Percentiles rank a stretch among this genome's conserved stretches.
These are phyloP conservation scores for Kodamaea restingae DNA, from an alignment of 805 yeast genomes.

Conservation along the genomic window DNA sequence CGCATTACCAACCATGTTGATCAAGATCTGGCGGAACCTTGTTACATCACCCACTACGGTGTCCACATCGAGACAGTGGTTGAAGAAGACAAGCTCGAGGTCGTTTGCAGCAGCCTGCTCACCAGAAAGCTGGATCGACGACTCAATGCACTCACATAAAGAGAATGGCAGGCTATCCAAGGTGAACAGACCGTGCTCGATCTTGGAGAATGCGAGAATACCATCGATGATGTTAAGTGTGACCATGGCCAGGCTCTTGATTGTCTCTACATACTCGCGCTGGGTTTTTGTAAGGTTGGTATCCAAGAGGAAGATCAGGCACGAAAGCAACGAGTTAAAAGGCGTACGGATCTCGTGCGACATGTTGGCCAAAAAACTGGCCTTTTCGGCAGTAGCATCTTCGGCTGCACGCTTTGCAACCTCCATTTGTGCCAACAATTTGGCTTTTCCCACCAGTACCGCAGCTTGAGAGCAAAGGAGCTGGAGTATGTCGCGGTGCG, in stretches of 20 bases:
- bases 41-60: conserved; percentile 46
- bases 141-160: conserved; percentile 41
- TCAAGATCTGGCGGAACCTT: conserved; percentile 47
- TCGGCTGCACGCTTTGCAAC: conserved; percentile 42
- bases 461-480: conserved; percentile 51
- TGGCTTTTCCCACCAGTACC: conserved; percentile 46
- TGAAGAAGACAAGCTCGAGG: conserved; percentile 43
- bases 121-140: conserved; percentile 46
- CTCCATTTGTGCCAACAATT: conserved; percentile 45
- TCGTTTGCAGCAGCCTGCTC: conserved; percentile 44
- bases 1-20: conserved; percentile 51
- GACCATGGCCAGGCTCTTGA: conserved; percentile 47
- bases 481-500: conserved; percentile 36
- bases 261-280: conserved; percentile 49
- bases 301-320: conserved; percentile 47
- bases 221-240: conserved; percentile 52
- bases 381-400: conserved; percentile 52
- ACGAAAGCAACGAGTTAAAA: conserved; percentile 47
- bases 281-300: conserved; percentile 43
- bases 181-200: conserved; percentile 51
- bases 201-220: conserved; percentile 50
- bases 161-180: conserved; percentile 43
- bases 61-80: conserved; percentile 37
- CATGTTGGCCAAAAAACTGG: conserved; percentile 52
- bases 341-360: conserved; percentile 58